Base-by-base conservation (phyloP, 2,329 filamentous ascomycete species). In the Fusarium albidum region DNA sequence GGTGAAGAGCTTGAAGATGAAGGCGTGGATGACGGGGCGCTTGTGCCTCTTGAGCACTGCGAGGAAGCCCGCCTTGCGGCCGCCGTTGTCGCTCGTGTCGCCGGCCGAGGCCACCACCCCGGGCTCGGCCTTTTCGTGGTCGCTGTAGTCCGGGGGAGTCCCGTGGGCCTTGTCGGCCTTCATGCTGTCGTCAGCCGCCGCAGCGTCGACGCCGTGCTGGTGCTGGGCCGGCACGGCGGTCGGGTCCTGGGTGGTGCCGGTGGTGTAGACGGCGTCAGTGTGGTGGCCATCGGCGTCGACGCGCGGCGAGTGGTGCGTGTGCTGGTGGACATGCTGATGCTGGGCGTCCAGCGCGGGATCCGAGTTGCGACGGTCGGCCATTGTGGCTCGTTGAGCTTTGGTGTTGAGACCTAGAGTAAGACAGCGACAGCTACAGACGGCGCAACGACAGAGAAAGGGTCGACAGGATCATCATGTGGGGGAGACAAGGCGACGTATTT, bases 231-330 rank as follows among this genome's bases (percentile, higher is more conserved):
- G 71, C 11, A 75, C 76, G 63, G 63, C 49, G 15, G 56, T 49
- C 6, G 68, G 65, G 59, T 80, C 70, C 10, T 71, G 61, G 12
- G 69, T 73, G 18, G 69, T 76, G 38, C 73, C 75, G 42, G 73
- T 74, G 29, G 79, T 74, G 64, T 84, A 84, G 35, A 78, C 70
- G 31, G 79, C 73, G 43, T 83, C 76, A 45, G 73, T 57, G 58
- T 73, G 60, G 52, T 71, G 63, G 53, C 70, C 65, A 37, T 69
- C 59, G 41, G 69, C 59, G 32, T 71, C 61, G 31, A 72, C 59
- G 55, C 74, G 59, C 52, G 71, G 55, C 31, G 72, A 71, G 64
- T 80, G 78, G 63, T 79, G 71, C 21, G 71, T 61, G 63, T 80
- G 78, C 15, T 67, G 57, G 62, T 82, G 79, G 11, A 64, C 68